These are phyloP conservation scores for Metarhizium humberi DNA, from an alignment of 2,329 filamentous ascomycete species.

Conservation along the genomic window DNA sequence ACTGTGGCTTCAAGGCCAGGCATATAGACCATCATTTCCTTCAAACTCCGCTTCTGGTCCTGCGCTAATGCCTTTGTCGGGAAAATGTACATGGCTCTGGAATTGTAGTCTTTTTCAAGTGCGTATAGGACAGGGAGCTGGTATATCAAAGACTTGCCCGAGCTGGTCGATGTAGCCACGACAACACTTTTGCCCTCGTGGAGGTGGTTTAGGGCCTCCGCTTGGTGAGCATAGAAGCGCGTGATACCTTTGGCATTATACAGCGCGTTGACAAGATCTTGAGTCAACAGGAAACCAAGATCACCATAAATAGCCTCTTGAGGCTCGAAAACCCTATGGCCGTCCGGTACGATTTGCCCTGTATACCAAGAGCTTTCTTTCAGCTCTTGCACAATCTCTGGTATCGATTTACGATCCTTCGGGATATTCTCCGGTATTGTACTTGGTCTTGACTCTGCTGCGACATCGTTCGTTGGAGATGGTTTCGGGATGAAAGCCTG, in stretches of 20 bases:
- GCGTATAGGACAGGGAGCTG: conserved; percentile 86
- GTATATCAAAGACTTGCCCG: conserved; percentile 96
- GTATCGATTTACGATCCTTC: conserved; percentile 66
- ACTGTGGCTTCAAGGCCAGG: conserved; percentile 63
- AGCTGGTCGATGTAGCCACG: conserved; percentile 89
- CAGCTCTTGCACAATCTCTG: conserved; percentile 78
- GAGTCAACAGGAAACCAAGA: conserved; percentile 76
- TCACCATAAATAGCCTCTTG: conserved; percentile 77
- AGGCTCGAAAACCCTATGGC: conserved; percentile 81
- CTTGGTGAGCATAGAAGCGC: conserved; percentile 81
- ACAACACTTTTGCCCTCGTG: conserved; percentile 79
- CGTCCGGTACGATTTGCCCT: conserved; percentile 85
- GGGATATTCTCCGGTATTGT: conserved; percentile 65
- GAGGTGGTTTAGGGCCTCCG: conserved; percentile 84
- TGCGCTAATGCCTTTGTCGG: conserved; percentile 95
- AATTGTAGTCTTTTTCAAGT: conserved; percentile 65
- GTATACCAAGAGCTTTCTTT: conserved; percentile 80
- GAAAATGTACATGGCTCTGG: conserved; percentile 94
- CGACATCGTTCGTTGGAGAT: conserved; percentile 28
- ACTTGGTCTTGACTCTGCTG: conserved; percentile 23
- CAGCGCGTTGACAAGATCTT: conserved; percentile 87
- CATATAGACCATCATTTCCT: conserved; percentile 76
- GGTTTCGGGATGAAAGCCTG: conserved; percentile 54
- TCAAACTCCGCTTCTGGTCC: conserved; percentile 82
- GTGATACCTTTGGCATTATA: conserved; percentile 88